A percentile compares a stretch with the other conserved stretches of the same genome.
These are phyloP conservation scores for Glutinoglossum americanum DNA, from an alignment of 495 filamentous ascomycete species.

Conservation along the genomic window DNA sequence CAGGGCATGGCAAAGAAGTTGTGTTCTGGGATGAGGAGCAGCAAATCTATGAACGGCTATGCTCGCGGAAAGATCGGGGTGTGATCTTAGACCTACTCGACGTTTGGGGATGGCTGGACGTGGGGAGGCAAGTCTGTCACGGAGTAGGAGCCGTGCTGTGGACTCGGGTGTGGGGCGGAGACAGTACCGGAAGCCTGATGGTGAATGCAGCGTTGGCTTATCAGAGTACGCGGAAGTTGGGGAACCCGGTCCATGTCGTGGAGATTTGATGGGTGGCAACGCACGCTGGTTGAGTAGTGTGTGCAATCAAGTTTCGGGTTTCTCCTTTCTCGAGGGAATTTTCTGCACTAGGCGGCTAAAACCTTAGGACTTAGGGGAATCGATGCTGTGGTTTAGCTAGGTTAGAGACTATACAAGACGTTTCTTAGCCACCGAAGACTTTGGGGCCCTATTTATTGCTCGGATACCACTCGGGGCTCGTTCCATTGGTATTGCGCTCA, in stretches of 20 bases:
- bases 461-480: too few relatives aligned
- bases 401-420: too few relatives aligned
- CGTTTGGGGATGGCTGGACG: conserved; percentile 37
- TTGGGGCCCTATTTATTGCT: too few relatives aligned
- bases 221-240: conserved; percentile 38
- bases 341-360: too few relatives aligned
- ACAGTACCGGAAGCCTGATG: conserved; percentile 31
- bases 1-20: conserved; percentile 34
- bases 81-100: conserved; percentile 31
- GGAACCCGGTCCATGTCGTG: conserved; percentile 42
- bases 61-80: conserved; percentile 24
- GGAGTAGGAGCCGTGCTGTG: conserved; percentile 46
- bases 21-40: conserved; percentile 67
- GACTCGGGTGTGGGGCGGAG: conserved; percentile 46
- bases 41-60: conserved; percentile 42
- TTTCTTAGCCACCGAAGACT: too few relatives aligned
- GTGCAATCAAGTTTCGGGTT: too few relatives aligned
- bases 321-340: too few relatives aligned
- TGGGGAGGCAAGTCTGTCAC: conserved; percentile 33
- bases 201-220: conserved; percentile 63
- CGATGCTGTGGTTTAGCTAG: too few relatives aligned
- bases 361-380: too few relatives aligned
- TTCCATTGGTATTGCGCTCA: too few relatives aligned
- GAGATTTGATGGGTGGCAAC: conserved; percentile 8
- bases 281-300: not conserved